Percentiles rank a stretch among this genome's conserved stretches.
phyloP scores from a whole-genome alignment of 1,284 basidiomycete genomes.

The Rhodotorula sp. region DNA sequence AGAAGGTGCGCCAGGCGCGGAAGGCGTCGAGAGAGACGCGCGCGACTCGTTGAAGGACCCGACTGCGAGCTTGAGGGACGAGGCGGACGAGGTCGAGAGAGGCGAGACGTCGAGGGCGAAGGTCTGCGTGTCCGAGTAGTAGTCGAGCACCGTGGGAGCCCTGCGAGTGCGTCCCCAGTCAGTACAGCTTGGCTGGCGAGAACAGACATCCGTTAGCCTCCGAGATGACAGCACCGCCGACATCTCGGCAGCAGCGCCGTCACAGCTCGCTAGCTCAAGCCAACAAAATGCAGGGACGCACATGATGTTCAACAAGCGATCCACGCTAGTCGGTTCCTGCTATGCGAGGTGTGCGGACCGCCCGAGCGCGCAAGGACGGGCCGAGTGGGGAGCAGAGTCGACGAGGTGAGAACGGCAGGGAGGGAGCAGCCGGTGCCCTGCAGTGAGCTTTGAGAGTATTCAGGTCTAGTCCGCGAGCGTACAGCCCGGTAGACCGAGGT shows the following conservation, averaged over 20 bases:
- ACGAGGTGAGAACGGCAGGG: too few species aligned
- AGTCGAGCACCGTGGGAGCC: conserved; percentile 37
- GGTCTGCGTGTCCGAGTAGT: conserved; percentile 38
- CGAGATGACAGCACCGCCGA: conserved; percentile 8
- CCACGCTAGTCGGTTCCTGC: too few species aligned
- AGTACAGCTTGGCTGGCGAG: background rate
- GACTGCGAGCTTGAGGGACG: conserved; percentile 59
- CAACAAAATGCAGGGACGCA: background rate
- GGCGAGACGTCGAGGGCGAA: conserved; percentile 41
- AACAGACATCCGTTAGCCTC: background rate
- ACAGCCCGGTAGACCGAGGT: too few species aligned
- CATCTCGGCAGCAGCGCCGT: background rate
- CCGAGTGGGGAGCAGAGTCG: too few species aligned
- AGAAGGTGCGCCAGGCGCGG: background rate
- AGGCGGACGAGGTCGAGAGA: conserved; percentile 28
- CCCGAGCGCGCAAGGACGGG: too few species aligned
- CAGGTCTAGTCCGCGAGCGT: too few species aligned
- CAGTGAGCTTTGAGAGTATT: too few species aligned
- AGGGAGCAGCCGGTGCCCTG: too few species aligned
- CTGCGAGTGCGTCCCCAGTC: background rate
- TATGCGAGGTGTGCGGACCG: too few species aligned
- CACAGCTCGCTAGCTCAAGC: accelerated
- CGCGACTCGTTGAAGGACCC: conserved; percentile 68
- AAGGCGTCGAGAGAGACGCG: background rate
- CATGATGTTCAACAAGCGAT: background rate